Percentiles rank a stretch among this genome's conserved stretches.
These are phyloP conservation scores for Cryptosporidium ubiquitum DNA, from an alignment of 169 alveolate genomes.

Conservation along the genomic window DNA sequence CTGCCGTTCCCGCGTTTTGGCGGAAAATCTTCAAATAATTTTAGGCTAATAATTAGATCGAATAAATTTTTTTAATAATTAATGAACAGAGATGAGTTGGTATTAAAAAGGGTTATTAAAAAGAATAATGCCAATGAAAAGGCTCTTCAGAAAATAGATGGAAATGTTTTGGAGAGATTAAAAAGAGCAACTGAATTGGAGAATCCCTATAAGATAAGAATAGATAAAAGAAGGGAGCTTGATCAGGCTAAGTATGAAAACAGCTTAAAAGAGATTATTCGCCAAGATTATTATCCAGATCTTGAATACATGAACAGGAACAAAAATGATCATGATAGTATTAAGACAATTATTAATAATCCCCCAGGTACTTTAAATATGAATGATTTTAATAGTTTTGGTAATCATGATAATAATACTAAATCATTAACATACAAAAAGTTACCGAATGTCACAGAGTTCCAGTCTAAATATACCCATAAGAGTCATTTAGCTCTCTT, in stretches of 20 bases:
- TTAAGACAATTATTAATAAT: not conserved
- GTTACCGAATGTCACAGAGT: conserved; percentile 8
- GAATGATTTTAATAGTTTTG: not conserved
- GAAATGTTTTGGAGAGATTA: conserved; percentile 8
- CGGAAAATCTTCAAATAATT: not conserved
- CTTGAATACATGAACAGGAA: conserved; percentile 32
- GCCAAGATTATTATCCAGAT: conserved; percentile 47
- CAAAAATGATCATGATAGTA: not conserved
- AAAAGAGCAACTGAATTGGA: conserved; percentile 37
- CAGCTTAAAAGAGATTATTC: not conserved
- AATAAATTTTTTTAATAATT: no score
- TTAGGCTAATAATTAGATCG: not conserved
- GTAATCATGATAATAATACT: not conserved
- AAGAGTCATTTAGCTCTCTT: conserved; percentile 7
- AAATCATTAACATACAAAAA: not conserved
- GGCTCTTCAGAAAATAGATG: not conserved
- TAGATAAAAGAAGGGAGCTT: not conserved
- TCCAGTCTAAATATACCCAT: conserved; percentile 44
- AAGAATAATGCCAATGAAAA: not conserved
- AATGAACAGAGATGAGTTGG: not conserved
- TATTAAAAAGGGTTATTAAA: not conserved
- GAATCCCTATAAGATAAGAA: not conserved
- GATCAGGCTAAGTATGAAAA: not conserved
- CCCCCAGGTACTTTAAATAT: conserved; percentile 50
- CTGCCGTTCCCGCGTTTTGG: not conserved